A percentile compares a stretch with the other conserved stretches of the same genome.
phyloP scores from a whole-genome alignment of 805 yeast species.

The Henningerozyma blattae region DNA sequence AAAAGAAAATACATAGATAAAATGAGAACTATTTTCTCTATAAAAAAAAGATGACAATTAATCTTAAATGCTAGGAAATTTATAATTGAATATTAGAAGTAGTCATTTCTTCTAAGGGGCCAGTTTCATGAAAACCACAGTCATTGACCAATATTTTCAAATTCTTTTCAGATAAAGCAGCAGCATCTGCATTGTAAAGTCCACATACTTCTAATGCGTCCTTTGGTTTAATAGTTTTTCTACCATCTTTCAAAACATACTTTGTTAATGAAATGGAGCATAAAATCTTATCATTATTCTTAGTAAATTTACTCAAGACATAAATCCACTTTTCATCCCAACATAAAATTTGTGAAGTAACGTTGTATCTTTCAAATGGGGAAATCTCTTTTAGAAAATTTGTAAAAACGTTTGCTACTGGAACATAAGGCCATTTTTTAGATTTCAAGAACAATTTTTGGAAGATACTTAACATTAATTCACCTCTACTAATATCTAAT shows the following conservation, averaged over 20 bases:
- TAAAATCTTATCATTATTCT: conserved; percentile 25
- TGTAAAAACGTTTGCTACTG: conserved; percentile 63
- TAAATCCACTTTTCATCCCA: conserved; percentile 89
- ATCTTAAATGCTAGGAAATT: no score
- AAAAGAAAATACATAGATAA: no score
- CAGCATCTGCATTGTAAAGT: conserved; percentile 40
- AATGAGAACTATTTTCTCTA: no score
- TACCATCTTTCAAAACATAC: conserved; percentile 69
- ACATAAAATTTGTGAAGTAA: conserved; percentile 50
- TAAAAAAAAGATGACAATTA: no score
- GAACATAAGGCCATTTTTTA: conserved; percentile 47
- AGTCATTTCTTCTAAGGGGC: conserved; percentile 12
- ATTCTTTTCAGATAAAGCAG: conserved; percentile 29
- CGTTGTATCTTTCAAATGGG: conserved; percentile 46
- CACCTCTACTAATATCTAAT: conserved; percentile 66
- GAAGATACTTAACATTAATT: conserved; percentile 44
- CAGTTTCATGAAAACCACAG: conserved; percentile 22
- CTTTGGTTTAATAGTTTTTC: conserved; percentile 61
- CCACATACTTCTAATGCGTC: conserved; percentile 48
- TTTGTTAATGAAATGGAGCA: conserved; percentile 60
- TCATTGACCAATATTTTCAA: conserved; percentile 15
- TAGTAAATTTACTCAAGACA: conserved; percentile 49
- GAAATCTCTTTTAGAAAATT: conserved; percentile 62
- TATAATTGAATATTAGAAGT: no score
- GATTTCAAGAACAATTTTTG: conserved; percentile 39